Base-by-base conservation (phyloP, 2,329 filamentous ascomycete genomes). In the Daldinia sp. region DNA sequence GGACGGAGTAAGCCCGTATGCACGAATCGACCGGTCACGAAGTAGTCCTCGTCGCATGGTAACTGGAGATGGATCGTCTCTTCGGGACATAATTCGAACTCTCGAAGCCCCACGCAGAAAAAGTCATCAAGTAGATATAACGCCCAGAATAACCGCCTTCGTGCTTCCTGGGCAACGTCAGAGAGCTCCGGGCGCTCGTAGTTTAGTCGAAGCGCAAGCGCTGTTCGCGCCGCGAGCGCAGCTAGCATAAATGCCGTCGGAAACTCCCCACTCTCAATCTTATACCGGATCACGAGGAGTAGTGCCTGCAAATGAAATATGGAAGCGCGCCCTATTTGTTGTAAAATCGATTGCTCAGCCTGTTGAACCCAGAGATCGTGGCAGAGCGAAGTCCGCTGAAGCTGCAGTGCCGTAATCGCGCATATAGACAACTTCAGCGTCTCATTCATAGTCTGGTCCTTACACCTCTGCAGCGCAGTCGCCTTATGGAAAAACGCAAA, bases 41-140 rank as follows among this genome's bases (percentile, higher is more conserved):
- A 78, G 27, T 73, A 66, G 2, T 70, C 71, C 37, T 78, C 77
- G 10, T 73, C 65, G 50, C 73, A 76, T 6, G 77, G 76, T 32
- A 78, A 71, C 53, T 77, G 73, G 15, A 80, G 73, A 61, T 77
- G 74, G 11, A 80, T 76, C 3, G 72, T 75, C 57, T 79, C 76
- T 23, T 76, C 72, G 1, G 76, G 76, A 53, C 76, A 80, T 13
- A 78, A 72, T 63, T 78, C 77, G 48, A 79, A 80, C 62, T 80
- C 78, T 11, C 76, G 72, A 15, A 80, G 68, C 1, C 78, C 78
- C 4, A 79, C 77, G 11, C 77, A 78, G 62, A 79, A 78, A 61
- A 77, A 78, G 45, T 76, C 73, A 54, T 80, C 78, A 4, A 79
- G 71, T 11, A 79, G 66, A 63, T 77, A 80, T 6, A 80, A 68